Percentiles rank a stretch among this genome's conserved stretches.
phyloP scores from a whole-genome alignment of 2,329 filamentous ascomycete genomes.

The Paracoccidioides brasiliensis region DNA sequence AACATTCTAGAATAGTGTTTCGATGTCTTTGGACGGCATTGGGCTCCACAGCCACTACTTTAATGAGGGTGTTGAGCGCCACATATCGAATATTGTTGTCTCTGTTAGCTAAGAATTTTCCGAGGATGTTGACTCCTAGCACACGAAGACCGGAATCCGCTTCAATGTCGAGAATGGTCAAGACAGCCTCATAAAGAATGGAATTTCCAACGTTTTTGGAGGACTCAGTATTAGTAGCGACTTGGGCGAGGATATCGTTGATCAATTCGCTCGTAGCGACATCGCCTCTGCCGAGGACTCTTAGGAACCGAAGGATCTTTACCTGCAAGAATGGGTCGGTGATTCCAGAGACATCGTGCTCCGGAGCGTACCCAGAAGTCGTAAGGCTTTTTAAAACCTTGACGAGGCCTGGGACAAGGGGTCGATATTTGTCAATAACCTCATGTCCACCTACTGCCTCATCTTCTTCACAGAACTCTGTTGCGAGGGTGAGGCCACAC shows the following conservation, averaged over 20 bases:
- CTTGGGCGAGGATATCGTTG: conserved; percentile 94
- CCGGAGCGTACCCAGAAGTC: conserved; percentile 89
- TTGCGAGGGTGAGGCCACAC: conserved; percentile 81
- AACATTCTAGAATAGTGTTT: conserved; percentile 92
- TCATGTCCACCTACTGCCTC: conserved; percentile 85
- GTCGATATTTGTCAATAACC: conserved; percentile 81
- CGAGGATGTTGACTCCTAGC: conserved; percentile 92
- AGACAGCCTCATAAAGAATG: conserved; percentile 91
- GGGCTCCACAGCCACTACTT: conserved; percentile 93
- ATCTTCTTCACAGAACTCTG: conserved; percentile 86
- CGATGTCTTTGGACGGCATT: conserved; percentile 94
- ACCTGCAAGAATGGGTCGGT: conserved; percentile 96
- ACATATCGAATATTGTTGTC: conserved; percentile 99
- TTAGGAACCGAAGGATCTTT: conserved; percentile 78
- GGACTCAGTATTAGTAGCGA: conserved; percentile 94
- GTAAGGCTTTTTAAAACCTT: conserved; percentile 85
- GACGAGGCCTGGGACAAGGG: conserved; percentile 71
- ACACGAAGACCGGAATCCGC: conserved; percentile 90
- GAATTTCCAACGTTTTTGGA: conserved; percentile 98
- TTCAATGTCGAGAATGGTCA: conserved; percentile 95
- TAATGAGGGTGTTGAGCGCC: conserved; percentile 90
- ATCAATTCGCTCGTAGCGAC: conserved; percentile 85
- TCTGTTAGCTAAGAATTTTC: conserved; percentile 95
- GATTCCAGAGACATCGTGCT: conserved; percentile 96
- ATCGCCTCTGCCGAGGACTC: conserved; percentile 78